phyloP scores from a whole-genome alignment of 164 flowering plant genomes.

The Umbilicus rupestris region DNA sequence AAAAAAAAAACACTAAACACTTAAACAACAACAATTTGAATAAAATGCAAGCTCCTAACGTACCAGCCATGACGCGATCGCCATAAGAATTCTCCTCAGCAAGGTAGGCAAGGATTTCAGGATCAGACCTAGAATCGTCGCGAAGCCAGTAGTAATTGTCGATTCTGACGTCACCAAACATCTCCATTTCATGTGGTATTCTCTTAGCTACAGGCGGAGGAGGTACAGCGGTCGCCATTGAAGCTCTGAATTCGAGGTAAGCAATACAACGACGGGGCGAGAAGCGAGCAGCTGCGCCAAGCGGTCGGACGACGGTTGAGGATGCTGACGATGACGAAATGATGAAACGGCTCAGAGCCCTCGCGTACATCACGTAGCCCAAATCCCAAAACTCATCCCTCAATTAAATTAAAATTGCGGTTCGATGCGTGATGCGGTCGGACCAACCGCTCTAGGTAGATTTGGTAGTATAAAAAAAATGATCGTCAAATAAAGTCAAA shows the following conservation, averaged over 20 bases:
- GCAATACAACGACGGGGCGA: neutral
- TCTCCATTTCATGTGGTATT: slow-evolving; percentile 65
- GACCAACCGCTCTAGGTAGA: too few relatives aligned
- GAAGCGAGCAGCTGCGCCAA: neutral
- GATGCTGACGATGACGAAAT: neutral
- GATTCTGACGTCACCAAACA: slow-evolving; percentile 76
- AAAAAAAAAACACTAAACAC: neutral
- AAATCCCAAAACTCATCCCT: too few relatives aligned
- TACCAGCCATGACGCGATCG: slow-evolving; percentile 61
- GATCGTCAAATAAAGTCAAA: too few relatives aligned
- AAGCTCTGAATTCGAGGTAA: neutral
- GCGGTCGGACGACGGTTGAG: neutral
- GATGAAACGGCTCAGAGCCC: neutral
- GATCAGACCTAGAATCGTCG: slow-evolving; percentile 71
- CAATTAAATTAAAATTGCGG: too few relatives aligned
- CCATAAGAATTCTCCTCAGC: slow-evolving; percentile 53
- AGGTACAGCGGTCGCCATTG: slow-evolving; percentile 16
- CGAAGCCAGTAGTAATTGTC: slow-evolving; percentile 95
- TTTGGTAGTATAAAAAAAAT: too few relatives aligned
- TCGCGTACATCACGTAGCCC: neutral
- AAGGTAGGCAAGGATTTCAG: slow-evolving; percentile 55
- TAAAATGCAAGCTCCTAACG: neutral
- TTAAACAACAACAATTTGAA: neutral
- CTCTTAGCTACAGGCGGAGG: slow-evolving; percentile 65
- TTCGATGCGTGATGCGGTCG: too few relatives aligned